Evolutionary conservation across 108 stramenopile species (phyloP).

Genomic region (Nannochloropsis gaditana): DNA sequence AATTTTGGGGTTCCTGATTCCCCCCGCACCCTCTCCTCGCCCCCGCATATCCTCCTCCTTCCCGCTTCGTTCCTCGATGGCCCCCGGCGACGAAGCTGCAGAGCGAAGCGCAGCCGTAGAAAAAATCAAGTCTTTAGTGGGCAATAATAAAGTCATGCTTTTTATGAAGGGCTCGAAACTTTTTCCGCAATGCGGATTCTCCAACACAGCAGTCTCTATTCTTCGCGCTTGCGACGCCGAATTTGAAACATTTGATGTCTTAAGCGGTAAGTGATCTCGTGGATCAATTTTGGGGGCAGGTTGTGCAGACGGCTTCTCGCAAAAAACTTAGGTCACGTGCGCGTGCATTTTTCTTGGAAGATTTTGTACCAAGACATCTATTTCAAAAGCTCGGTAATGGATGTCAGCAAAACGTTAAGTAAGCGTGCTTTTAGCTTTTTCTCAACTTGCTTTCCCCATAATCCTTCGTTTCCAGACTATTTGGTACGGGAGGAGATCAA

Average conservation of each 20-base stretch:
- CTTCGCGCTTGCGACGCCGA: slow-evolving; percentile 67
- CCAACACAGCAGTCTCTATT: slow-evolving; percentile 85
- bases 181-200: slow-evolving; percentile 93
- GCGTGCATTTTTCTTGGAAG: too few relatives aligned
- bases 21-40: background rate
- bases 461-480: background rate
- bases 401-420: too few relatives aligned
- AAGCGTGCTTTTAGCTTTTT: too few relatives aligned
- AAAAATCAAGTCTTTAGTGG: slow-evolving; percentile 66
- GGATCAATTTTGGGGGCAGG: too few relatives aligned
- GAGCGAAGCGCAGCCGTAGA: background rate
- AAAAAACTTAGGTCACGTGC: too few relatives aligned
- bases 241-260: slow-evolving; percentile 69
- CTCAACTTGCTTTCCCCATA: too few relatives aligned
- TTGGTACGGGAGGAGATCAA: slow-evolving; percentile 28
- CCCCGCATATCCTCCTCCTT: background rate
- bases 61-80: slow-evolving; percentile 3
- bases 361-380: too few relatives aligned
- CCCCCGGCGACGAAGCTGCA: slow-evolving; percentile 7
- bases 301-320: too few relatives aligned
- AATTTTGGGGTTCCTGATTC: background rate
- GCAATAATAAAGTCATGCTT: slow-evolving; percentile 67
- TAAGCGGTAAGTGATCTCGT: slow-evolving; percentile 36
- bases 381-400: too few relatives aligned
- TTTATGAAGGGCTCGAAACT: slow-evolving; percentile 92